Evolutionary conservation across 1,284 basidiomycete species (phyloP).

Genomic region (Melampsora americana): DNA sequence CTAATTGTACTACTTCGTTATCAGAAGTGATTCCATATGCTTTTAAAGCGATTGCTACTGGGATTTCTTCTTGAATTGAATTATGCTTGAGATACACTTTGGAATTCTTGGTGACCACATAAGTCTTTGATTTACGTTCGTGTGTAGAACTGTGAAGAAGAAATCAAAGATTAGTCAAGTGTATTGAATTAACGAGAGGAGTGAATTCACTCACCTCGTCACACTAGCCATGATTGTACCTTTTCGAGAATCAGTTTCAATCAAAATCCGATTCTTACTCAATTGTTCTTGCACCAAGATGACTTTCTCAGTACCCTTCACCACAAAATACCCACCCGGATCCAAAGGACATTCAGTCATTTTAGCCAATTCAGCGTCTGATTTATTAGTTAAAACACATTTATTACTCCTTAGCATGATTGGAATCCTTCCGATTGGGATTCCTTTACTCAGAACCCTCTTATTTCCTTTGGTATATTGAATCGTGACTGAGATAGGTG

Average conservation of each 20-base stretch:
- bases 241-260: conserved; percentile 81
- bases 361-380: conserved; percentile 74
- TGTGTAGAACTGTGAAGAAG: conserved; percentile 73
- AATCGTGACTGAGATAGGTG: conserved; percentile 89
- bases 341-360: conserved; percentile 98
- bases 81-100: conserved; percentile 97
- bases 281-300: conserved; percentile 98
- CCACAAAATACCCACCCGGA: conserved; percentile 98
- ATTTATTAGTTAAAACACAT: conserved; percentile 77
- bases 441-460: conserved; percentile 76
- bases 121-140: conserved; percentile 97
- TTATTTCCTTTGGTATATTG: conserved; percentile 91
- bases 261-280: conserved; percentile 98
- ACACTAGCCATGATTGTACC: conserved; percentile 92
- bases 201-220: conserved; percentile 70
- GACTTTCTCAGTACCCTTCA: conserved; percentile 99
- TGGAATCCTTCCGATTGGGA: conserved; percentile 86
- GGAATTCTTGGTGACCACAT: conserved; percentile 89
- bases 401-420: conserved; percentile 97
- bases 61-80: conserved; percentile 94
- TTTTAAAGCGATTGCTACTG: conserved; percentile 92
- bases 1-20: conserved; percentile 93
- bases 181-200: background rate
- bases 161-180: conserved; percentile 5
- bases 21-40: conserved; percentile 95